Conservation (phyloP, 202 grass and related monocot species). For the Cymbopogon flexuosus region DNA sequence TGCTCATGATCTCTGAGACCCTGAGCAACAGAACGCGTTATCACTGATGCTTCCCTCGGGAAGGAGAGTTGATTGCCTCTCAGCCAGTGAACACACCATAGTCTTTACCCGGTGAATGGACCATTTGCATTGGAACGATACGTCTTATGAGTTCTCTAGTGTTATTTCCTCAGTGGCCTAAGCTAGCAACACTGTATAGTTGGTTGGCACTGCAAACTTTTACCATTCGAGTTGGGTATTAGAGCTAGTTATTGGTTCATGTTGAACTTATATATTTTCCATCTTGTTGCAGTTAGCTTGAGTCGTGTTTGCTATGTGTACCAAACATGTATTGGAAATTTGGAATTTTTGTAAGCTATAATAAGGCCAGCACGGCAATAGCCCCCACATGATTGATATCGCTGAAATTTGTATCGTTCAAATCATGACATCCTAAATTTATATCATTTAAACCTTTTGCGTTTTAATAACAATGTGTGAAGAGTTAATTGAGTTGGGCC, state of each 20-base stretch:
- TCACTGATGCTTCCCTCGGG: slow-evolving; percentile 26
- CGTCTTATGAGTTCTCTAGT: slow-evolving; percentile 49
- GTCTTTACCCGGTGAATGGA: slow-evolving; percentile 27
- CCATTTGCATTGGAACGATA: slow-evolving; percentile 52
- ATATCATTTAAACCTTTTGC: background rate
- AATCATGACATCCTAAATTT: background rate
- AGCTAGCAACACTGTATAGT: slow-evolving; percentile 65
- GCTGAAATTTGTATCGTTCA: background rate
- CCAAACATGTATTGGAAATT: slow-evolving; percentile 38
- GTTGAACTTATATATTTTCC: slow-evolving; percentile 41
- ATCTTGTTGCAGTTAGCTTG: slow-evolving; percentile 37
- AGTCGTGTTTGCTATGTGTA: slow-evolving; percentile 38
- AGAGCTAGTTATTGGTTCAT: slow-evolving; percentile 44
- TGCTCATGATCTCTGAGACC: slow-evolving; percentile 30
- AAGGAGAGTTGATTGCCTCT: slow-evolving; percentile 32
- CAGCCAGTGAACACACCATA: slow-evolving; percentile 33
- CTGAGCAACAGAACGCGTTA: slow-evolving; percentile 13
- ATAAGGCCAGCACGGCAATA: background rate
- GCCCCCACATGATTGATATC: background rate
- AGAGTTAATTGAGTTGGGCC: background rate
- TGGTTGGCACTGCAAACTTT: slow-evolving; percentile 48
- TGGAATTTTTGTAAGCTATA: background rate
- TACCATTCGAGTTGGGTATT: slow-evolving; percentile 37
- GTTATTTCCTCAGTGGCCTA: slow-evolving; percentile 46
- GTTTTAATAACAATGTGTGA: background rate